A percentile compares a stretch with the other conserved stretches of the same genome.
These are phyloP conservation scores for Aquilaria malaccensis DNA, from an alignment of 345 rosid genomes.

Conservation along the genomic window DNA sequence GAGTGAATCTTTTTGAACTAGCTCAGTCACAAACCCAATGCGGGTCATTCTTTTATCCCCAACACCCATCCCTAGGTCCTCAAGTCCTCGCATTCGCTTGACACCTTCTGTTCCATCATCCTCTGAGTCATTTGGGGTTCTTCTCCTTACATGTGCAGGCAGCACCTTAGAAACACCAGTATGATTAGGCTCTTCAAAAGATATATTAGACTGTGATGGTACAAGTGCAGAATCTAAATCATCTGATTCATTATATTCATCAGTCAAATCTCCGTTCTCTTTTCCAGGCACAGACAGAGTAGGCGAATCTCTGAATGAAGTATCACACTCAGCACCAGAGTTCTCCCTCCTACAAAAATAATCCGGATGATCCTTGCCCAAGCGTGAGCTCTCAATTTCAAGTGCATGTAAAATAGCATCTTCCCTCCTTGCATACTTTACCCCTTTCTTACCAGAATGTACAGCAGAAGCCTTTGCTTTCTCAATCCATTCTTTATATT, in stretches of 20 bases:
- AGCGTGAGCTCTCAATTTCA: slow-evolving; percentile 71
- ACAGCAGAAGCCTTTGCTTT: slow-evolving; percentile 84
- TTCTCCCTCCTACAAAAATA: slow-evolving; percentile 27
- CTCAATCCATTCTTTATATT: slow-evolving; percentile 70
- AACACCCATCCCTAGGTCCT: slow-evolving; percentile 70
- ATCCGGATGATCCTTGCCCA: slow-evolving; percentile 46
- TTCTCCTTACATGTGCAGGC: slow-evolving; percentile 50
- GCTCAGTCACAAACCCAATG: slow-evolving; percentile 23
- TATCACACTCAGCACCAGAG: slow-evolving; percentile 27
- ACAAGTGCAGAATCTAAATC: slow-evolving; percentile 45
- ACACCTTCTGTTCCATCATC: slow-evolving; percentile 93
- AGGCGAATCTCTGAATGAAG: slow-evolving; percentile 42
- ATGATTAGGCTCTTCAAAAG: slow-evolving; percentile 58
- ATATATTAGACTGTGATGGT: slow-evolving; percentile 57
- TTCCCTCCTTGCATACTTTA: slow-evolving; percentile 87
- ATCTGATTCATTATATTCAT: slow-evolving; percentile 32
- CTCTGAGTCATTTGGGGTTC: slow-evolving; percentile 92
- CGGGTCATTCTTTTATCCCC: slow-evolving; percentile 38
- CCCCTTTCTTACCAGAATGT: slow-evolving; percentile 57
- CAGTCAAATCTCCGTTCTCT: slow-evolving; percentile 36
- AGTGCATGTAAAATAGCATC: slow-evolving; percentile 92
- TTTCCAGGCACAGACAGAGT: slow-evolving; percentile 39
- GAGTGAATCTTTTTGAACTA: slow-evolving; percentile 28
- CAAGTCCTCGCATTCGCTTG: slow-evolving; percentile 98
- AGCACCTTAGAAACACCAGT: slow-evolving; percentile 35